Evolutionary conservation across 106 monocot species (phyloP).

Genomic region (Dendrobium chrysotoxum): DNA sequence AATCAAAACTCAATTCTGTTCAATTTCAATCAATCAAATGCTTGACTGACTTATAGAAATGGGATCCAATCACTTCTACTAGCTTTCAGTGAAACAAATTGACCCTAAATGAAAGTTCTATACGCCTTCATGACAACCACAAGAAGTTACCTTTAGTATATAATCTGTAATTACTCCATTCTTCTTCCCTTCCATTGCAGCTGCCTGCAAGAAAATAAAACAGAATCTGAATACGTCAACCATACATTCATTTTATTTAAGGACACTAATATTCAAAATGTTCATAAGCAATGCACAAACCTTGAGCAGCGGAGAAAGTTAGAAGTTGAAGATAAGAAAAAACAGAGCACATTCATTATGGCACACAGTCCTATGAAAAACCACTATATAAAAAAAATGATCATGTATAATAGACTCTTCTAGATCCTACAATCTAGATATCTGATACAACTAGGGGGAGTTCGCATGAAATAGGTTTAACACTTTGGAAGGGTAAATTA

Average conservation of each 20-base stretch:
- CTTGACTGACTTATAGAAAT: not conserved
- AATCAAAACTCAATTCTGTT: not conserved
- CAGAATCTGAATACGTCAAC: not conserved
- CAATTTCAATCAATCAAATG: not conserved
- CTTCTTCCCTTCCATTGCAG: constrained; percentile 34
- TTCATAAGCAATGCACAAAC: not conserved
- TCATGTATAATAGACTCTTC: not conserved
- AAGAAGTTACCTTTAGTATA: constrained; percentile 33
- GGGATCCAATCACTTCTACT: not conserved
- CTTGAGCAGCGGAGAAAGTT: not conserved
- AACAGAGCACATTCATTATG: not conserved
- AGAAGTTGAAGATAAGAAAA: not conserved
- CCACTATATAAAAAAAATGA: not conserved
- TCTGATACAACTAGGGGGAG: not conserved
- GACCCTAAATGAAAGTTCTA: not conserved
- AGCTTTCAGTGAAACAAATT: not conserved
- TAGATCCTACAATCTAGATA: not conserved
- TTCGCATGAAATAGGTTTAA: not conserved
- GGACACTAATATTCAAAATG: not conserved
- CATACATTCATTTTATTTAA: not conserved
- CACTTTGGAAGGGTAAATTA: not conserved
- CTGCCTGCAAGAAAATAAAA: constrained; percentile 22
- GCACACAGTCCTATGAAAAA: not conserved
- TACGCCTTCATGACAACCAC: not conserved
- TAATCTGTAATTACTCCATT: constrained; percentile 43